phyloP scores from a whole-genome alignment of 2,329 filamentous ascomycete species.

The Cadophora luteo-olivacea region DNA sequence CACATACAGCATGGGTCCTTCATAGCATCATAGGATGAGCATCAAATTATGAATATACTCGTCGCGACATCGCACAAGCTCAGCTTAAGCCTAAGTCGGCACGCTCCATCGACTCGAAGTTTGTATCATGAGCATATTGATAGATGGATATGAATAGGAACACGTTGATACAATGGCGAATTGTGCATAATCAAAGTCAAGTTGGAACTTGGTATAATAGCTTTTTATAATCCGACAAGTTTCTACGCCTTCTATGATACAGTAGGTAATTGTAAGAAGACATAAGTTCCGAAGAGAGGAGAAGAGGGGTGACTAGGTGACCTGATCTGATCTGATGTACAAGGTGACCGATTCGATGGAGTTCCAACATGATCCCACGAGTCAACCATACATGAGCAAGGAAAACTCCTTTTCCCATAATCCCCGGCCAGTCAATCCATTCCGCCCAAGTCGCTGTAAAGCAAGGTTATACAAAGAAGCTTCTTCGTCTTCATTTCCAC shows the following conservation, averaged over 20 bases:
- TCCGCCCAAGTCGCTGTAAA: slow-evolving; percentile 31
- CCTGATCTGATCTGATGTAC: slow-evolving; percentile 28
- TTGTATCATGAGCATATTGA: too few relatives aligned
- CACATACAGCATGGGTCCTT: too few relatives aligned
- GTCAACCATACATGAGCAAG: slow-evolving; percentile 17
- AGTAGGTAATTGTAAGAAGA: slow-evolving; percentile 28
- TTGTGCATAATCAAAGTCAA: too few relatives aligned
- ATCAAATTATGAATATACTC: too few relatives aligned
- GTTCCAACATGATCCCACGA: slow-evolving; percentile 16
- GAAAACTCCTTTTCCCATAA: slow-evolving; percentile 36
- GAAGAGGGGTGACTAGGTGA: slow-evolving; percentile 28
- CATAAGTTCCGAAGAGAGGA: slow-evolving; percentile 37
- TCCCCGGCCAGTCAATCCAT: slow-evolving; percentile 3
- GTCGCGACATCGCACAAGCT: too few relatives aligned
- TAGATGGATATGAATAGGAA: too few relatives aligned
- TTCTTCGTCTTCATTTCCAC: slow-evolving; percentile 19
- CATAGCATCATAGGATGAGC: too few relatives aligned
- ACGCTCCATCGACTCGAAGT: too few relatives aligned
- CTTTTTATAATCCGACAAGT: not conserved
- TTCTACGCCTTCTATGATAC: slow-evolving; percentile 34
- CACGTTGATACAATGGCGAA: too few relatives aligned
- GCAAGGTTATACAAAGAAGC: slow-evolving; percentile 37
- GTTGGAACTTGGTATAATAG: too few relatives aligned
- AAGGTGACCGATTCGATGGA: slow-evolving; percentile 19
- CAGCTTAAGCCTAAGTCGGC: too few relatives aligned